phyloP scores from a whole-genome alignment of 1,284 basidiomycete genomes.

The Puccinia novopanici region DNA sequence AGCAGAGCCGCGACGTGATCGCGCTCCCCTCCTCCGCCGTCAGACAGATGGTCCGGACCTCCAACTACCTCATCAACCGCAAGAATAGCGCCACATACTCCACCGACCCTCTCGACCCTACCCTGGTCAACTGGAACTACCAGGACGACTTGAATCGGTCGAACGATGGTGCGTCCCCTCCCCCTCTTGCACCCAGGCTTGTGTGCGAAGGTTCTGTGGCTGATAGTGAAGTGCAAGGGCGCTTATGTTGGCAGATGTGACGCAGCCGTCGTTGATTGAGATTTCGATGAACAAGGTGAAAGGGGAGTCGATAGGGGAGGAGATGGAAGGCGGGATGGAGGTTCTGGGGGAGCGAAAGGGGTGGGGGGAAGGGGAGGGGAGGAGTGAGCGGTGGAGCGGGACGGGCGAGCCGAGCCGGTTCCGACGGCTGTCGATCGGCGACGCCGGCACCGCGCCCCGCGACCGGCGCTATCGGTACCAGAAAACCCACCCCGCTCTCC shows the following conservation, averaged over 20 bases:
- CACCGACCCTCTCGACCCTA: neutral
- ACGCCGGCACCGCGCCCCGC: neutral
- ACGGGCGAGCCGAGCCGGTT: conserved; percentile 2
- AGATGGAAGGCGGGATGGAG: too few species aligned
- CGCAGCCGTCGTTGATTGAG: conserved; percentile 28
- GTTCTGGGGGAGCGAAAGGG: neutral
- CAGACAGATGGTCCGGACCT: conserved; percentile 28
- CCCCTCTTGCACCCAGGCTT: neutral
- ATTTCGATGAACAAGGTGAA: conserved; percentile 28
- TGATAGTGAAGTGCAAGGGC: too few species aligned
- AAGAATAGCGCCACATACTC: conserved; percentile 24
- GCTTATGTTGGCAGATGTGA: neutral
- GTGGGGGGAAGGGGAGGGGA: neutral
- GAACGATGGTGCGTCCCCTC: conserved; percentile 4
- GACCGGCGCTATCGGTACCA: conserved; percentile 26
- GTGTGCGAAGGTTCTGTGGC: too few species aligned
- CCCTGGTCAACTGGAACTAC: neutral
- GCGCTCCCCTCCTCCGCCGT: conserved; percentile 18
- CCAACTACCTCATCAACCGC: conserved; percentile 21
- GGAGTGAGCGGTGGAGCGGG: neutral
- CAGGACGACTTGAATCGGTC: conserved; percentile 21
- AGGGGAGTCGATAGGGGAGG: neutral
- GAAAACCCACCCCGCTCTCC: conserved; percentile 24
- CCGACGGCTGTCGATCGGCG: conserved; percentile 15
- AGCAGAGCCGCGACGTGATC: neutral